Conservation (phyloP, 73 alveolate genomes). For the Tetrahymena malaccensis region DNA sequence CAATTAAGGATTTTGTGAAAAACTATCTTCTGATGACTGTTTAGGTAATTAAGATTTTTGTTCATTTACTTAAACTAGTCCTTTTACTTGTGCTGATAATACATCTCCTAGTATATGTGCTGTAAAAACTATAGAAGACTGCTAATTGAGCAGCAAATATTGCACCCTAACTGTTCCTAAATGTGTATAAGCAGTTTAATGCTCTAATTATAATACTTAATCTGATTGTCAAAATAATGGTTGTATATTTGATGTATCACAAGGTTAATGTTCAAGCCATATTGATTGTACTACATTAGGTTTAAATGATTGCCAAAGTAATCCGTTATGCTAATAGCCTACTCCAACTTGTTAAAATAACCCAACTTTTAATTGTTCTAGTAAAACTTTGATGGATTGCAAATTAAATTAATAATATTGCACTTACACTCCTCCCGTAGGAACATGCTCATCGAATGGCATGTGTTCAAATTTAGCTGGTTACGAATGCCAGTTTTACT, state of each 20-base stretch:
- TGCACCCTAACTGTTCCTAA: neutral
- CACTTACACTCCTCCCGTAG: neutral
- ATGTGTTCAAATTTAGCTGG: neutral
- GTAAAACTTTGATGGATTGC: neutral
- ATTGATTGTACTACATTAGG: neutral
- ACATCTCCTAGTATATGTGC: neutral
- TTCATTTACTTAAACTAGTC: neutral
- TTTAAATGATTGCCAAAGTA: neutral
- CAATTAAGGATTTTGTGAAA: neutral
- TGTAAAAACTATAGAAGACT: neutral
- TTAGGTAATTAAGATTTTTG: neutral
- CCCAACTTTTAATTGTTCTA: neutral
- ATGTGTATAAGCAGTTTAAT: neutral
- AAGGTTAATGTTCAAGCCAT: neutral
- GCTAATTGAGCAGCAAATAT: neutral
- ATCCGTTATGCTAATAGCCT: neutral
- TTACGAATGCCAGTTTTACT: neutral
- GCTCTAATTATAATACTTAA: neutral
- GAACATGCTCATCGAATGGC: neutral
- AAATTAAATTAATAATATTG: neutral
- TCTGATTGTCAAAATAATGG: neutral
- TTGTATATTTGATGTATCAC: neutral
- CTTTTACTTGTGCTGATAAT: neutral
- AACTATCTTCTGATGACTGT: neutral
- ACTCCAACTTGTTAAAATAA: neutral